Evolutionary conservation across 208 protist genomes (phyloP).

Genomic region (Leishmania major): DNA sequence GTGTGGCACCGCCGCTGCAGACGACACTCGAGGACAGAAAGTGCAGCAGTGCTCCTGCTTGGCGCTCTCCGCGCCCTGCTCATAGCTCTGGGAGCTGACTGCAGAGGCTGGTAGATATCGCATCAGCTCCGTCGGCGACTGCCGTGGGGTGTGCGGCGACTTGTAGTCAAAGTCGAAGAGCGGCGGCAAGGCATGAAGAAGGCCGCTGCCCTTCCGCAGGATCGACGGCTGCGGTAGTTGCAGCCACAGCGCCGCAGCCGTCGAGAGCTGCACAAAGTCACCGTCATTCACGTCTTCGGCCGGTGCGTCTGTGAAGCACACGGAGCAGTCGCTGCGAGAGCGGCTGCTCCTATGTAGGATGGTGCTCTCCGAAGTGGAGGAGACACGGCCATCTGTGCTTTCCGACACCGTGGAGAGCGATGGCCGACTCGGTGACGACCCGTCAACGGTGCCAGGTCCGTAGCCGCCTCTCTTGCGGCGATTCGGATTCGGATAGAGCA

Average conservation of each 20-base stretch:
- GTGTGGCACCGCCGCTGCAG: background rate
- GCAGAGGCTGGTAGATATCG: background rate
- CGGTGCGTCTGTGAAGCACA: conserved; percentile 5
- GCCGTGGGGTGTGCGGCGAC: conserved; percentile 9
- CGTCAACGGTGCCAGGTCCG: conserved; percentile 15
- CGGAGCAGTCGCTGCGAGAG: conserved; percentile 4
- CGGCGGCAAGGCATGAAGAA: background rate
- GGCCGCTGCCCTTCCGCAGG: conserved; percentile 25
- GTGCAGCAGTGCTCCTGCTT: background rate
- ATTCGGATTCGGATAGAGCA: conserved; percentile 15
- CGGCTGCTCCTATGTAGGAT: background rate
- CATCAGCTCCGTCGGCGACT: background rate
- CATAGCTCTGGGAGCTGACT: background rate
- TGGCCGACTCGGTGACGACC: background rate
- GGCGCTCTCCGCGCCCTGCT: background rate
- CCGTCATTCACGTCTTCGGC: background rate
- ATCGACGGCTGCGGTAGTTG: conserved; percentile 16
- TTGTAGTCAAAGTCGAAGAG: conserved; percentile 31
- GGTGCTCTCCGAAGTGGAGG: conserved; percentile 4
- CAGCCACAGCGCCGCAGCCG: background rate
- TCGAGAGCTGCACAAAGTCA: background rate
- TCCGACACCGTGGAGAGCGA: background rate
- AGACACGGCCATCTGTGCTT: too few relatives aligned
- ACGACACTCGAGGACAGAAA: background rate
- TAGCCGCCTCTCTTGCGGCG: conserved; percentile 11